Evolutionary conservation across 129 eudicot genomes (phyloP).

Genomic region (Erigeron canadensis): DNA sequence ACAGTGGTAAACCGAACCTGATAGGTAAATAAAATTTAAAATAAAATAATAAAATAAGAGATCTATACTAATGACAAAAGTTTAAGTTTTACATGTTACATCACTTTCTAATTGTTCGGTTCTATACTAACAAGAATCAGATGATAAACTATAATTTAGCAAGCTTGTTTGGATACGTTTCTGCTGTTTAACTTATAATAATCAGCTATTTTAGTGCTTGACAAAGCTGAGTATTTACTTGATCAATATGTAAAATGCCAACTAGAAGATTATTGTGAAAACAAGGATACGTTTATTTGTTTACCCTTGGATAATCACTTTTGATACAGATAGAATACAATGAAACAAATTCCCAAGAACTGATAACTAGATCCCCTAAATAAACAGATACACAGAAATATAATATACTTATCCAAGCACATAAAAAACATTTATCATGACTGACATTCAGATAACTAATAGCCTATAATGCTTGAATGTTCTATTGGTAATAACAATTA

Average conservation of each 20-base stretch:
- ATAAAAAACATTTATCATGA: too few species aligned
- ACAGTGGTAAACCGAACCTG: conserved; percentile 55
- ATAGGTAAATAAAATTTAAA: conserved; percentile 24
- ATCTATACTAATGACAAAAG: neutral
- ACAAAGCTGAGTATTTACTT: neutral
- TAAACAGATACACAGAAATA: neutral
- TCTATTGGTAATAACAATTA: too few species aligned
- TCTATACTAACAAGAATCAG: neutral
- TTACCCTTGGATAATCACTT: neutral
- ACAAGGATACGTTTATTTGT: neutral
- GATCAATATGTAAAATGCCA: too few species aligned
- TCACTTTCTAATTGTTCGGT: conserved; percentile 11
- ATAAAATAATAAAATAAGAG: conserved; percentile 15
- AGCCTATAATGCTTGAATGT: too few species aligned
- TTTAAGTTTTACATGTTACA: conserved; percentile 3
- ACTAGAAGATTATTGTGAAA: too few species aligned
- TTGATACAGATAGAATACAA: neutral
- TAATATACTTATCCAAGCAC: too few species aligned
- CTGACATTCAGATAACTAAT: too few species aligned
- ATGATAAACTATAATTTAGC: neutral
- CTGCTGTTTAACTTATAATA: neutral
- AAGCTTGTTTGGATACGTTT: neutral
- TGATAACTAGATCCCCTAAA: neutral
- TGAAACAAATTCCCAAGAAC: neutral
- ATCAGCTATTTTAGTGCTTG: neutral